Base-by-base conservation (phyloP, 805 yeast species). In the Starmerella kuoi region DNA sequence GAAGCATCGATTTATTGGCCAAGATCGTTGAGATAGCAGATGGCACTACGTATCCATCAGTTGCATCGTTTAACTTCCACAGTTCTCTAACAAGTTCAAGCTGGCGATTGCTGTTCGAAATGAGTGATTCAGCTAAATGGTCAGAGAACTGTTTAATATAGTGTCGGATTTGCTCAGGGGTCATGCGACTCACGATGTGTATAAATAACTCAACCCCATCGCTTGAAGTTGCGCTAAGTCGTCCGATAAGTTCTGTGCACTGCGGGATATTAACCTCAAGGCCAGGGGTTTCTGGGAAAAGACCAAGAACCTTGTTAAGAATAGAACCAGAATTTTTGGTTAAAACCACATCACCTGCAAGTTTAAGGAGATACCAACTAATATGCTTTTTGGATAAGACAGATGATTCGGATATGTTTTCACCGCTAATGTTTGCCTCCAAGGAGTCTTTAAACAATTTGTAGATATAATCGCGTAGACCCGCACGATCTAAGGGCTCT, bases 61-160 rank as follows among this genome's bases (percentile, higher is more conserved):
- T 62, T n/a, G 69, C 58, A 31, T 75, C 77, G 38, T 63, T 62
- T 1, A 88, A 60, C 5, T 68, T 65, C 66, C 82, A 78, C 2
- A 87, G 65, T 19, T 73, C 65, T 40, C 71, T 73, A 1, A 80
- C 82, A 0, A 80, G 69, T 52, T 82, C 93, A 1, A 79, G 77
- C 54, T 84, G 94, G 43, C 69, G 66, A 36, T 62, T 61, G 3
- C 76, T 75, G n/a, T 67, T 61, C 0, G 70, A 64, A 8, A 69
- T 15, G 4, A 50, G 31, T 1, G 38, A 18, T 5, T 26, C 26
- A 9, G 37, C 31, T 0, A 33, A 19, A 30, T 23, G 18, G 2
- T 34, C 18, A 3, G 41, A 45, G 7, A 50, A 24, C 5, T 22
- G 28, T 21, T 31, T 17, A 9, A 48, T 48, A 23, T 45, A 50